Evolutionary conservation across 495 filamentous ascomycete species (phyloP).

Genomic region (Cercophora samala): DNA sequence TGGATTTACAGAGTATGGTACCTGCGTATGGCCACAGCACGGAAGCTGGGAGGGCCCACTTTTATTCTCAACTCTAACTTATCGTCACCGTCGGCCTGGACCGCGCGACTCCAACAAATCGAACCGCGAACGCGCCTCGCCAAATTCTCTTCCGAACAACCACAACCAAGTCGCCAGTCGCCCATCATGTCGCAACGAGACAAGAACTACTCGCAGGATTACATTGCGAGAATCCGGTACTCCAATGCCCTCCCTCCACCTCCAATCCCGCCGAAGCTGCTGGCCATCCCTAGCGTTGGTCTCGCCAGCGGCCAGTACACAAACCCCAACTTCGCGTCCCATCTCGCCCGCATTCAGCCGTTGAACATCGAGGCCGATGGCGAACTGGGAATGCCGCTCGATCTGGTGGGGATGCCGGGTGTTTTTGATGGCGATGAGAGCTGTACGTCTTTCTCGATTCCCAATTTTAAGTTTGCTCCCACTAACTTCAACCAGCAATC

Average conservation of each 20-base stretch:
- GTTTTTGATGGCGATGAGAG: constrained; percentile 94
- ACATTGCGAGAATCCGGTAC: constrained; percentile 91
- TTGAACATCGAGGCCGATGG: constrained; percentile 95
- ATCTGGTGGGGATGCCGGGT: constrained; percentile 89
- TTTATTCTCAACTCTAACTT: not conserved
- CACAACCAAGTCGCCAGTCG: constrained; percentile 13
- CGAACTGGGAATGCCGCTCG: constrained; percentile 95
- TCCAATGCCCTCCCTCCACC: constrained; percentile 92
- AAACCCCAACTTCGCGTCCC: constrained; percentile 78
- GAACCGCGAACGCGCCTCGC: constrained; percentile 26
- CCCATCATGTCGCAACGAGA: constrained; percentile 49
- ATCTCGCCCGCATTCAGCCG: constrained; percentile 84
- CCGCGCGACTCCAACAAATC: constrained; percentile 30
- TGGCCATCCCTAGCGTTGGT: constrained; percentile 92
- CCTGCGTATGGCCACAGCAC: too few relatives aligned
- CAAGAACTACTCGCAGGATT: constrained; percentile 81
- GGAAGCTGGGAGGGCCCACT: not conserved
- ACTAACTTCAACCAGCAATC: constrained; percentile 57
- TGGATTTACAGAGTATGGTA: too few relatives aligned
- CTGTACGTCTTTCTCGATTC: constrained; percentile 55
- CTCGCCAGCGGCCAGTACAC: constrained; percentile 79
- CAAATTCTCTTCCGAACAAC: not conserved
- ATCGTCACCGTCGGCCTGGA: not conserved
- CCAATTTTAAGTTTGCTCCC: constrained; percentile 2
- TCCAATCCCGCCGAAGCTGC: constrained; percentile 88